A percentile compares a stretch with the other conserved stretches of the same genome.
Conservation (phyloP, 192 early-diverging fungal species). For the Podila verticillata region DNA sequence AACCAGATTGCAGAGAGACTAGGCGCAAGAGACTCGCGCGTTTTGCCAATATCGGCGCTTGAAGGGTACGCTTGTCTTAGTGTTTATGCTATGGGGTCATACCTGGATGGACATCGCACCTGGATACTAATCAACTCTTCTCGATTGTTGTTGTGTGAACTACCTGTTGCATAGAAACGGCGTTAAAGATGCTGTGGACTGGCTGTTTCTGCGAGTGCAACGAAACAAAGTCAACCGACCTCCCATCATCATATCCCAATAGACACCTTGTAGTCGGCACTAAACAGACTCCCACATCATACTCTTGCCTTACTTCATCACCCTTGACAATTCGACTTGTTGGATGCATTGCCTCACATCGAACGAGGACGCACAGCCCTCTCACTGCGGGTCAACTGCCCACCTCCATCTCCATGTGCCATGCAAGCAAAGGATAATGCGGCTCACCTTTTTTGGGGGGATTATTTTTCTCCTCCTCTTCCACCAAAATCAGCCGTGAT, state of each 20-base stretch:
- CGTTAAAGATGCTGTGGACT: conserved; percentile 89
- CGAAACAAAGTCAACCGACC: conserved; percentile 84
- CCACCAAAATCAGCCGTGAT: neutral
- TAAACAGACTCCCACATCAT: neutral
- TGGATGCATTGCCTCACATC: too few species aligned
- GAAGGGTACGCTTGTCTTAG: conserved; percentile 71
- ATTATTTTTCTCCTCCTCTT: neutral
- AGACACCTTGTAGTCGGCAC: neutral
- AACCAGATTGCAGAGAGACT: conserved; percentile 87
- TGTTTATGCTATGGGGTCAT: conserved; percentile 9
- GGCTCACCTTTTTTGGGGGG: neutral
- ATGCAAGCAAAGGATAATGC: neutral
- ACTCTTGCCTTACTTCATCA: neutral
- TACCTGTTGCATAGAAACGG: conserved; percentile 67
- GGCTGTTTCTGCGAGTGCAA: conserved; percentile 85
- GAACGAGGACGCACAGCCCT: neutral
- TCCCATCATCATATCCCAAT: conserved; percentile 68
- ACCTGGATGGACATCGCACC: neutral
- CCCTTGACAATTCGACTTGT: neutral
- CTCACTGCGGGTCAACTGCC: too few species aligned
- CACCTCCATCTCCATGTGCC: too few species aligned
- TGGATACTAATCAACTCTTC: conserved; percentile 1
- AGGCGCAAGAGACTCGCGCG: conserved; percentile 88
- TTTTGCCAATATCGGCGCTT: conserved; percentile 83
- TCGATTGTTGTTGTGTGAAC: neutral